Percentiles rank a stretch among this genome's conserved stretches.
Evolutionary conservation across 163 green algal genomes (phyloP).

Genomic region (Chlorella variabilis): DNA sequence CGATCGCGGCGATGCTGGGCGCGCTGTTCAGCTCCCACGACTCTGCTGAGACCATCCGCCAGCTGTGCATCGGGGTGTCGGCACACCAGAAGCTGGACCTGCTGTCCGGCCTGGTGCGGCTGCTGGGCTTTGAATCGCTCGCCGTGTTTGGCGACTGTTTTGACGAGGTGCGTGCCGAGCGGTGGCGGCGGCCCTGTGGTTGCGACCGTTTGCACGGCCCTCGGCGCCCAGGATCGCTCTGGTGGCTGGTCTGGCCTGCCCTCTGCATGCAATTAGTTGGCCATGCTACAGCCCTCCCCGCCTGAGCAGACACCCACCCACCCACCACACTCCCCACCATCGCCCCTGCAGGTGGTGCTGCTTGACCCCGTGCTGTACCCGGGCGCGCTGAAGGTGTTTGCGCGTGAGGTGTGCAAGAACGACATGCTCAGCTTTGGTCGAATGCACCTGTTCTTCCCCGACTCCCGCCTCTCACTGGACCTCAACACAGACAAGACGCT

Average conservation of each 20-base stretch:
- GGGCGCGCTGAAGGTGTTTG: conserved; percentile 89
- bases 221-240: too few species aligned
- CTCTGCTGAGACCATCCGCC: conserved; percentile 74
- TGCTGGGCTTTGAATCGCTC: conserved; percentile 86
- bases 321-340: neutral
- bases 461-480: conserved; percentile 86
- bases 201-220: too few species aligned
- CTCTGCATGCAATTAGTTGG: too few species aligned
- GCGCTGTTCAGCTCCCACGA: conserved; percentile 71
- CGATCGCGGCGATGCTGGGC: conserved; percentile 69
- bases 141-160: conserved; percentile 94
- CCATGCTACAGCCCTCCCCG: too few species aligned
- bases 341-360: conserved; percentile 69
- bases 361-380: conserved; percentile 87
- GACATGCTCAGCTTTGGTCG: conserved; percentile 91
- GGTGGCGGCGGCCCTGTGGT: neutral
- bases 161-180: conserved; percentile 68
- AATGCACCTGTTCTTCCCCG: conserved; percentile 76
- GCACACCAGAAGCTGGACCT: conserved; percentile 93
- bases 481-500: conserved; percentile 91
- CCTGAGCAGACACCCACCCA: too few species aligned
- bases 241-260: neutral
- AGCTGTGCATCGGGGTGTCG: conserved; percentile 76
- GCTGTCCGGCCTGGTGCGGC: conserved; percentile 71
- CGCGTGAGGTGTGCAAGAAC: conserved; percentile 86